Conservation (phyloP, 2,329 filamentous ascomycete genomes). For the Scytalidium lignicola region DNA sequence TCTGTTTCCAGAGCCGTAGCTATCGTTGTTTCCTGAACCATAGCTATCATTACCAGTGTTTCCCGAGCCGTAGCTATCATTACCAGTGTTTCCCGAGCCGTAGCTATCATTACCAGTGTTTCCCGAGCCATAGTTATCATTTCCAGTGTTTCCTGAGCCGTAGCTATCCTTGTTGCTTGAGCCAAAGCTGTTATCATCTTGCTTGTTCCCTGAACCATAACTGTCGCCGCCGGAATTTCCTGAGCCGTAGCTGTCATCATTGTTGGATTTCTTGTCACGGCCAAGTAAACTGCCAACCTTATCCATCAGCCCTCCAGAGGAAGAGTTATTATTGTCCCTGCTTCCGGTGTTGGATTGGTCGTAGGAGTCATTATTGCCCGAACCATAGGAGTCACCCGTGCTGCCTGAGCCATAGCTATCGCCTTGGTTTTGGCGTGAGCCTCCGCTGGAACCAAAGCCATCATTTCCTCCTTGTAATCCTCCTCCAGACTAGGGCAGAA, state of each 20-base stretch:
- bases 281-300: too few species aligned
- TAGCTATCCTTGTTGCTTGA: conserved; percentile 12
- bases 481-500: too few species aligned
- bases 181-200: conserved; percentile 16
- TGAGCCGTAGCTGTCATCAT: conserved; percentile 16
- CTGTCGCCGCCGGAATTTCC: conserved; percentile 9
- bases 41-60: conserved; percentile 22
- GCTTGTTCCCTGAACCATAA: conserved; percentile 16
- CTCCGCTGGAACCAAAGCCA: not conserved
- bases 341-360: conserved; percentile 7
- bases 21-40: conserved; percentile 19
- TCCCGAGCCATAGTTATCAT: conserved; percentile 17
- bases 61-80: conserved; percentile 15
- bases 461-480: too few species aligned
- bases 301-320: conserved; percentile 4
- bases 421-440: too few species aligned
- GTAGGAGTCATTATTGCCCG: conserved; percentile 9
- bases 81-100: conserved; percentile 7
- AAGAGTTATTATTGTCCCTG: conserved; percentile 13
- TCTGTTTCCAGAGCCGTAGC: conserved; percentile 22
- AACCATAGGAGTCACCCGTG: conserved; percentile 23
- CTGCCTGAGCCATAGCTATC: conserved; percentile 8
- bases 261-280: conserved; percentile 4
- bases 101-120: conserved; percentile 14
- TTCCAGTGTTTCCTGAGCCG: conserved; percentile 9